phyloP scores from a whole-genome alignment of 148 eudicot genomes.

The Agrostemma githago region DNA sequence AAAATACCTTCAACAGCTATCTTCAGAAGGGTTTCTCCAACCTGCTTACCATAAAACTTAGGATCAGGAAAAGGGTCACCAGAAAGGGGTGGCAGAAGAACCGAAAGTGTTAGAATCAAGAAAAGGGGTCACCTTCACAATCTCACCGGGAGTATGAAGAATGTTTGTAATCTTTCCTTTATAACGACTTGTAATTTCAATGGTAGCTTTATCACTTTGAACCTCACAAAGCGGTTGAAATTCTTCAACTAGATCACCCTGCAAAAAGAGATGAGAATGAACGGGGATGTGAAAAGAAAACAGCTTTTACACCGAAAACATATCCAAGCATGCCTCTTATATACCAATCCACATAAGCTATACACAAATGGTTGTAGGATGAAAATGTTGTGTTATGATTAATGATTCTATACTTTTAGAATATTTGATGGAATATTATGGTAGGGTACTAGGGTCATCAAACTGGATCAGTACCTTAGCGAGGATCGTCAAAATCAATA shows the following conservation, averaged over 20 bases:
- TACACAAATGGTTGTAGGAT: background rate
- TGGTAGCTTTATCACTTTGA: conserved; percentile 99
- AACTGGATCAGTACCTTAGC: background rate
- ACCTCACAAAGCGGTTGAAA: conserved; percentile 98
- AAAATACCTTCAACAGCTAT: conserved; percentile 48
- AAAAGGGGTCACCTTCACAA: conserved; percentile 63
- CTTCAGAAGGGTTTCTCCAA: conserved; percentile 89
- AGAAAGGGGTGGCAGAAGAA: background rate
- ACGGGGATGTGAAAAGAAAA: conserved; percentile 2
- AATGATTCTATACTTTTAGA: background rate
- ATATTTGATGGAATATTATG: background rate
- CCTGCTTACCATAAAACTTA: conserved; percentile 37
- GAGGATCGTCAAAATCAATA: background rate
- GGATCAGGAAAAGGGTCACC: background rate
- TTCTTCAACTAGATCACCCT: conserved; percentile 90
- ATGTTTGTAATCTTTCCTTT: conserved; percentile 63
- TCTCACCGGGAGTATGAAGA: conserved; percentile 75
- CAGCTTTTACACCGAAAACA: background rate
- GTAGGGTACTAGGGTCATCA: background rate
- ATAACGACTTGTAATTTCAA: conserved; percentile 96
- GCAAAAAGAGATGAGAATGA: conserved; percentile 17
- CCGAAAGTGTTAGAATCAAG: background rate
- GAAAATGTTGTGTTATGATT: no score
- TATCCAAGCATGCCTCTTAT: background rate
- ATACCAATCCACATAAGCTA: background rate